Conservation (phyloP, 169 alveolate species). For the Plasmodium gonderi region DNA sequence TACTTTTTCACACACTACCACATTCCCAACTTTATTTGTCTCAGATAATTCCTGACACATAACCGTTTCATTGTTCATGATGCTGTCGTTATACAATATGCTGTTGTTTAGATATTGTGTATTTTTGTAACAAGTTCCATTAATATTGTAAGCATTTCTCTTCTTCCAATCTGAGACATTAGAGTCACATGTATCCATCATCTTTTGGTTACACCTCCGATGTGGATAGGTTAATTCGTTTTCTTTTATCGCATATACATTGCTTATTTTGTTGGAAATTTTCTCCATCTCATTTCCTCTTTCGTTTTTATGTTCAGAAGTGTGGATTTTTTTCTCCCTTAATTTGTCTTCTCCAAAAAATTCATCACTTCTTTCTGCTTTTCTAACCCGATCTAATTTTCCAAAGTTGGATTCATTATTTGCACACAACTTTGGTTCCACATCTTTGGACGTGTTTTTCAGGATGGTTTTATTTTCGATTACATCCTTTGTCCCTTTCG, state of each 20-base stretch:
- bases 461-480: too few species aligned
- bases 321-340: neutral
- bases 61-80: conserved; percentile 40
- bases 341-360: neutral
- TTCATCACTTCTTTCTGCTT: neutral
- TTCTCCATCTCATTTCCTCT: neutral
- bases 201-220: too few species aligned
- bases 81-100: conserved; percentile 36
- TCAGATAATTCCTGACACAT: conserved; percentile 7
- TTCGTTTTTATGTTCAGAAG: neutral
- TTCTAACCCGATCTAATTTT: neutral
- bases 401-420: too few species aligned
- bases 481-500: neutral
- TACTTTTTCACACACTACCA: neutral
- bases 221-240: neutral
- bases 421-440: too few species aligned
- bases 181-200: neutral
- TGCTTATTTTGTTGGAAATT: neutral
- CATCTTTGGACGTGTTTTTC: neutral
- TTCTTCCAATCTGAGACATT: neutral
- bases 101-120: conserved; percentile 54
- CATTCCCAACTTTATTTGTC: neutral
- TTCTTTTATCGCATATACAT: neutral
- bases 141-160: neutral
- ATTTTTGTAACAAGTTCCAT: neutral